These are phyloP conservation scores for Pseudogymnoascus sp. DNA, from an alignment of 2,329 filamentous ascomycete species.

Conservation along the genomic window DNA sequence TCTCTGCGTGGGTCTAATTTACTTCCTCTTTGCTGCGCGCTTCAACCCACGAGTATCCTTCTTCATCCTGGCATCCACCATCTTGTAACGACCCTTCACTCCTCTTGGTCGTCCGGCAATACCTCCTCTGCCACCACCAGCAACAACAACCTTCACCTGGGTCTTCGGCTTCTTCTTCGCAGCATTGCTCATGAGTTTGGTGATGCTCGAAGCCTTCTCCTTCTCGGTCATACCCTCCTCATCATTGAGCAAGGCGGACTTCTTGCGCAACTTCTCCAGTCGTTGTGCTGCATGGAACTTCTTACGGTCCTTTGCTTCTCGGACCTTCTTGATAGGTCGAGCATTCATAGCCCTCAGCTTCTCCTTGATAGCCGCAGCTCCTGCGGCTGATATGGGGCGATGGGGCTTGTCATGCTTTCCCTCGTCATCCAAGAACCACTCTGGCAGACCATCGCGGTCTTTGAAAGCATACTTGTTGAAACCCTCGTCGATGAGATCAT, in stretches of 20 bases:
- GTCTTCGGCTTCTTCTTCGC: slow-evolving; percentile 78
- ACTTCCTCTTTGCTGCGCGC: slow-evolving; percentile 66
- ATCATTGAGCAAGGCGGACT: slow-evolving; percentile 79
- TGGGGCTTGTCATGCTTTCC: slow-evolving; percentile 70
- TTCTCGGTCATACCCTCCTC: slow-evolving; percentile 92
- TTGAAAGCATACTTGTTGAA: slow-evolving; percentile 93
- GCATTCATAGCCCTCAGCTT: slow-evolving; percentile 90
- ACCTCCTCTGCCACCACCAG: slow-evolving; percentile 73
- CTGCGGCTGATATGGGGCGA: slow-evolving; percentile 86
- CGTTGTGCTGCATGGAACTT: slow-evolving; percentile 89
- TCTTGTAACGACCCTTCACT: slow-evolving; percentile 94
- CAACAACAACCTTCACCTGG: slow-evolving; percentile 81
- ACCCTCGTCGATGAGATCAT: slow-evolving; percentile 78
- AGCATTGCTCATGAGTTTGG: slow-evolving; percentile 72
- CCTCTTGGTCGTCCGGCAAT: slow-evolving; percentile 80
- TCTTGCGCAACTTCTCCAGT: slow-evolving; percentile 93
- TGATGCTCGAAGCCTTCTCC: slow-evolving; percentile 83
- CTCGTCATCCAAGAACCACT: slow-evolving; percentile 98
- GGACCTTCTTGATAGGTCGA: slow-evolving; percentile 96
- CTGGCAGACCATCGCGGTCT: slow-evolving; percentile 82
- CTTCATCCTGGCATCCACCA: slow-evolving; percentile 92
- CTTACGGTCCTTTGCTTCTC: slow-evolving; percentile 92
- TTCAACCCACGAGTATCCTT: slow-evolving; percentile 90
- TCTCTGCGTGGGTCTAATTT: slow-evolving; percentile 22
- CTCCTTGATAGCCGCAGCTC: slow-evolving; percentile 84